Percentiles rank a stretch among this genome's conserved stretches.
phyloP scores from a whole-genome alignment of 345 rosid species.

The Syzygium jambos region DNA sequence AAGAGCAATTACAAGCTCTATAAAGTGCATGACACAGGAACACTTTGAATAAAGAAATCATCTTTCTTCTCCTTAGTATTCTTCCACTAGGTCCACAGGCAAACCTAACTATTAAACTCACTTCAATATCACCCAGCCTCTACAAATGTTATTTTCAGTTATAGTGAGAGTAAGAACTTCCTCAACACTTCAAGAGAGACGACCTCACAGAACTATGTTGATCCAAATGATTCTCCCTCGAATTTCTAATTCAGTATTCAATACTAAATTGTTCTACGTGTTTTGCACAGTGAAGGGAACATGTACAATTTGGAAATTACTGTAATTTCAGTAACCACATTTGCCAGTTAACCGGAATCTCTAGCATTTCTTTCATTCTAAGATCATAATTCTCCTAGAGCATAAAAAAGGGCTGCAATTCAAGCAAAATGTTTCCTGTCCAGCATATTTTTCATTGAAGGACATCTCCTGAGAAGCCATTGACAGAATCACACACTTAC shows the following conservation, averaged over 20 bases:
- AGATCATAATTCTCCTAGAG: background rate
- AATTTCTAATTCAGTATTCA: background rate
- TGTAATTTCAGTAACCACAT: background rate
- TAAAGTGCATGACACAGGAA: background rate
- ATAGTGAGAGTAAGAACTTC: background rate
- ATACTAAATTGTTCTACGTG: background rate
- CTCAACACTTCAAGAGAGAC: background rate
- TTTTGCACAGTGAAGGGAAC: background rate
- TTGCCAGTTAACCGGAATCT: background rate
- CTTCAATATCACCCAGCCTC: background rate
- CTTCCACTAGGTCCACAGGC: background rate
- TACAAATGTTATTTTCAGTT: background rate
- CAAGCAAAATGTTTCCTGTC: background rate
- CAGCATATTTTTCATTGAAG: background rate
- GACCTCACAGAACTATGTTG: background rate
- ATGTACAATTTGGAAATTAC: background rate
- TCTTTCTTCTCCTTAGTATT: background rate
- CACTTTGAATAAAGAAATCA: background rate
- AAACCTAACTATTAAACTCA: background rate
- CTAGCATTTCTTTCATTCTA: background rate
- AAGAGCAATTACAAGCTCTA: background rate
- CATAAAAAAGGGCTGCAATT: background rate
- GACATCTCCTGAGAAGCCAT: background rate
- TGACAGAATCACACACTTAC: background rate
- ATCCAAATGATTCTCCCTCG: background rate